These are phyloP conservation scores for Eutrema salsugineum DNA, from an alignment of 441 rosid genomes.

Conservation along the genomic window DNA sequence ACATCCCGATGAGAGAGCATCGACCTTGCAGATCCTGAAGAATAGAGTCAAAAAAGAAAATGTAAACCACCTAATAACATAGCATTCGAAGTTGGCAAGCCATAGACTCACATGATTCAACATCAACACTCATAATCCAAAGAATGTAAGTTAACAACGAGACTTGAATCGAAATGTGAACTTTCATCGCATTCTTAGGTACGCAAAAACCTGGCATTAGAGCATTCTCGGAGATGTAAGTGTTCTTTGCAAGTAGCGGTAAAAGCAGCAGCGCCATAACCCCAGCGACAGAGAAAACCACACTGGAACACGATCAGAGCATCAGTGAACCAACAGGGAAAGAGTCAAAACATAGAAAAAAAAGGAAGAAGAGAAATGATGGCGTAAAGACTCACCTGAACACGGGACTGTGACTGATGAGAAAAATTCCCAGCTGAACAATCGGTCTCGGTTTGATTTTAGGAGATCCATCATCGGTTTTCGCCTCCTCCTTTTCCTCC, in stretches of 20 bases:
- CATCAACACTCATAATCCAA: neutral
- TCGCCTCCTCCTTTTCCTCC: slow-evolving; percentile 9
- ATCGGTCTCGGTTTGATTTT: slow-evolving; percentile 66
- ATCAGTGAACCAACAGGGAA: slow-evolving; percentile 4
- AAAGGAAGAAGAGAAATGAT: neutral
- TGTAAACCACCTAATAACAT: neutral
- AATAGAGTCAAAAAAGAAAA: neutral
- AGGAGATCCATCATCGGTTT: slow-evolving; percentile 35
- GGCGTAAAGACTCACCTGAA: slow-evolving; percentile 44
- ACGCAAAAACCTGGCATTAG: slow-evolving; percentile 78
- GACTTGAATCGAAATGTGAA: neutral
- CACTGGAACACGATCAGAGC: slow-evolving; percentile 38
- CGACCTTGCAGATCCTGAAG: slow-evolving; percentile 78
- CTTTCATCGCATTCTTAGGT: neutral
- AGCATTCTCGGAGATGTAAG: slow-evolving; percentile 93
- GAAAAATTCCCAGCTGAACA: slow-evolving; percentile 73
- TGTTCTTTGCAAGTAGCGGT: slow-evolving; percentile 88
- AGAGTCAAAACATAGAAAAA: neutral
- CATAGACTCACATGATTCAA: neutral
- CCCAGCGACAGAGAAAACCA: slow-evolving; percentile 71
- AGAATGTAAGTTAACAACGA: neutral
- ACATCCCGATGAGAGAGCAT: slow-evolving; percentile 76
- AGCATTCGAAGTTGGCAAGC: neutral
- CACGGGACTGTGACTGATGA: slow-evolving; percentile 66
- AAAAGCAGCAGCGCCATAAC: slow-evolving; percentile 66